phyloP scores from a whole-genome alignment of 2,329 filamentous ascomycete species.

The Colletotrichum echinochloae region DNA sequence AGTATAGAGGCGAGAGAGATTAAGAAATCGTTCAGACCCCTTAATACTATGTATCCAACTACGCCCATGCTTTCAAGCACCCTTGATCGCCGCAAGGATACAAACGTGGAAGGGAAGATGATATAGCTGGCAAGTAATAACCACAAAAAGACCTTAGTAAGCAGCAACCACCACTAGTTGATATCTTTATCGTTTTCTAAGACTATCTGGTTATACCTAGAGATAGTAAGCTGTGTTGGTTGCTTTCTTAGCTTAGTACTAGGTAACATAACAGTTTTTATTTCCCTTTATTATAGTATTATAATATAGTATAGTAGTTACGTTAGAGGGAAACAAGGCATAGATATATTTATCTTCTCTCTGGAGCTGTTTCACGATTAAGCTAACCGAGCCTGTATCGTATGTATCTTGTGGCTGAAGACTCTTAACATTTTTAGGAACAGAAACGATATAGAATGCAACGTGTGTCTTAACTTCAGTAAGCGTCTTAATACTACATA shows the following conservation, averaged over 20 bases:
- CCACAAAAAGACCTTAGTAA: conserved; percentile 12
- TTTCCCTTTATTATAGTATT: neutral
- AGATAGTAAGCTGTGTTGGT: conserved; percentile 8
- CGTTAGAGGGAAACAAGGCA: neutral
- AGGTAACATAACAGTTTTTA: neutral
- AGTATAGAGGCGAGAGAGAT: conserved; percentile 13
- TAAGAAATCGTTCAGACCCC: conserved; percentile 14
- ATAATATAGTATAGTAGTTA: neutral
- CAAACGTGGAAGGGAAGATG: conserved; percentile 11
- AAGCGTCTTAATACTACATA: neutral
- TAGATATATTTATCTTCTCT: neutral
- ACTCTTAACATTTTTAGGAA: neutral
- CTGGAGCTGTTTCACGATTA: neutral
- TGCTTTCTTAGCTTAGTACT: neutral
- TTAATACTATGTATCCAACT: conserved; percentile 5
- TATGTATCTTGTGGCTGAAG: conserved; percentile 2
- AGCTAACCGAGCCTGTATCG: neutral
- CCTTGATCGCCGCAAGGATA: neutral
- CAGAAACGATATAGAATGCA: neutral
- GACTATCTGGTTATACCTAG: conserved; percentile 13
- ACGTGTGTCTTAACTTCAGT: neutral
- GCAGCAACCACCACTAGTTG: conserved; percentile 11
- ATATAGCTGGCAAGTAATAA: conserved; percentile 13
- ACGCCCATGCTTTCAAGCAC: conserved; percentile 15
- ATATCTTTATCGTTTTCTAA: conserved; percentile 17